Base-by-base conservation (phyloP, 108 stramenopile species). In the Nitzschia palea region DNA sequence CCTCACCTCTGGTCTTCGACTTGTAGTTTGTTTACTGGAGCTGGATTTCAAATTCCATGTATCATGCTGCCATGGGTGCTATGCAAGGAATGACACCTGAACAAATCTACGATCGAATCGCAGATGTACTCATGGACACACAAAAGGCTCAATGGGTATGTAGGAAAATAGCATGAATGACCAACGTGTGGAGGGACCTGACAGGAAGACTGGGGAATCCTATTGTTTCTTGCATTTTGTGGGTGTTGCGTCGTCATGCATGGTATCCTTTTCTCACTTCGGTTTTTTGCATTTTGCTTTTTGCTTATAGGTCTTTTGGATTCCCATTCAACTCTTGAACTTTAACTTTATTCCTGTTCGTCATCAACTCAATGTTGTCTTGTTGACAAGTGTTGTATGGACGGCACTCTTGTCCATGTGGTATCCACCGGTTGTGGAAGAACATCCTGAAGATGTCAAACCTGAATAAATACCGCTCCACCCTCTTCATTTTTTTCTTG, bases 351-450 rank as follows among this genome's bases (percentile, higher is more conserved):
- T 80, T 28, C 90, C 90, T 17, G 87, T 91, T 17, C 73, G 84
- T 22, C 90, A 91, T 65, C 90, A 88, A 50, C 73, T 91, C 36
- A 91, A 91, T 60, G 90, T 91, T 42, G 90, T 91, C 0, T 67
- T 91, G 60, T 42, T 84, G 37, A 87, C 86, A 3, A 82, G 80
- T 59, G 71, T 91, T 65, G 90, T 77, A 20, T 91, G 90, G 90
- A 91, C 90, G n/a, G 90, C 90, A 12, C 67, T 91, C 8, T 60
- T 90, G 35, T 79, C 78, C 51, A 72, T 81, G 10, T 90, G 89
- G 89, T 90, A 87, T 65, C 89, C 89, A n/a, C 89, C 89, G 10
- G 73, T 71, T 17, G 59, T 42, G 14, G 54, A 30, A n/a, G n/a
- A n/a, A n/a, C n/a, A n/a, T n/a, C n/a, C n/a, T n/a, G n/a, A n/a